Evolutionary conservation across 169 alveolate genomes (phyloP), one percentile per base, ranked within the genome.

Genomic region (Perkinsus olseni): DNA sequence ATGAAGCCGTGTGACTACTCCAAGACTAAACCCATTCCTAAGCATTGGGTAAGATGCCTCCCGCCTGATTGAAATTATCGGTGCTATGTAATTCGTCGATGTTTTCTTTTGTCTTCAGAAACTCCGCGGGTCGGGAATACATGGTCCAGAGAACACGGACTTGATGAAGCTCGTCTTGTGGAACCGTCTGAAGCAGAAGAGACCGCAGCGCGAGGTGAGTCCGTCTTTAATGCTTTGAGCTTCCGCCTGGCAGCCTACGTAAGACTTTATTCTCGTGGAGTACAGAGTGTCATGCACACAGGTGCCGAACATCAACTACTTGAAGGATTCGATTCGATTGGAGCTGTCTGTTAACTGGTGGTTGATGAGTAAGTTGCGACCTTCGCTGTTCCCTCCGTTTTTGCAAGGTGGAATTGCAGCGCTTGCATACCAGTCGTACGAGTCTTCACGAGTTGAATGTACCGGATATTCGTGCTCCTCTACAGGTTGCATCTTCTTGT

Each of bases 101-200:
- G 34, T 0, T 24, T 0, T 24, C 82, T 62, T 24, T 62, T 45
- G n/a, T 11, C 50, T 11, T 40, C 50, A 95, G 94, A 94, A 92
- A 37, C 96, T 97, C 37, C 95, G 98, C n/a, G 98, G 98, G 20
- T 93, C 96, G 40, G 98, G 97, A 24, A 93, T 96, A 34, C 98
- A 97, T 91, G 98, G 98, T 17, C 98, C 98, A 13, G 98, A 97
- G 95, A 93, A 97, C 93, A 96, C 97, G 34, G 98, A 97, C 91
- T 96, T 96, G 50, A 91, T 96, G 91, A 39, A 97, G 91, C 95
- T 97, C 62, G 97, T 95, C 74, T 94, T 97, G 94, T 97, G 95
- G 97, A 97, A 97, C 95, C 94, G 98, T 21, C 95, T 97, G 93
- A 97, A 96, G 94, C 97, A 96, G 92, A 93, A 95, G 92, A 97